Conservation (phyloP, 1,284 basidiomycete genomes). For the Leccinum holopus region DNA sequence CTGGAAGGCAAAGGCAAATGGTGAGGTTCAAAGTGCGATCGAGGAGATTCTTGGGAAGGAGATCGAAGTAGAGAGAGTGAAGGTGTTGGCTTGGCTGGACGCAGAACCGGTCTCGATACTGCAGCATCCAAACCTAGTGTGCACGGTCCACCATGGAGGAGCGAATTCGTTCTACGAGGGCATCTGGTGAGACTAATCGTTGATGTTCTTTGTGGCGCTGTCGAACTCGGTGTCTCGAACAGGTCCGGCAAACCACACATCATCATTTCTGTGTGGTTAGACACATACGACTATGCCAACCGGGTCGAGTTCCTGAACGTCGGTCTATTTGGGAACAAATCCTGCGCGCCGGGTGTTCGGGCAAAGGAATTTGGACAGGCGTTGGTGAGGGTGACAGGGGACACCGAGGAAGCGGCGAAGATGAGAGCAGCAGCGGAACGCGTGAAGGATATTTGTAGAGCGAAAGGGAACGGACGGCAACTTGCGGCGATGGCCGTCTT, state of each 20-base stretch:
- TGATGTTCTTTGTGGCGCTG: background rate
- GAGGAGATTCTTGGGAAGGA: slow-evolving; percentile 2
- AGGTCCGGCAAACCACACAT: slow-evolving; percentile 13
- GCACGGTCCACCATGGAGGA: slow-evolving; percentile 17
- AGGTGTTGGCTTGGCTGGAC: slow-evolving; percentile 11
- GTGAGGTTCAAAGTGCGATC: background rate
- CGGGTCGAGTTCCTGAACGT: slow-evolving; percentile 13
- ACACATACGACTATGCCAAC: slow-evolving; percentile 16
- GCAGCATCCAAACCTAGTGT: slow-evolving; percentile 15
- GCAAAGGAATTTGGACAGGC: slow-evolving; percentile 14
- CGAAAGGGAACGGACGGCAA: too few species aligned
- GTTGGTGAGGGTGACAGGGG: slow-evolving; percentile 9
- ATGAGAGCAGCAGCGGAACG: slow-evolving; percentile 5
- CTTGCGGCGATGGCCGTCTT: too few species aligned
- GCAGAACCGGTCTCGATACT: slow-evolving; percentile 14
- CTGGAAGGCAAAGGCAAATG: slow-evolving; percentile 8
- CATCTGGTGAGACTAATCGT: slow-evolving; percentile 8
- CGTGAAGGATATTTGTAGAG: background rate
- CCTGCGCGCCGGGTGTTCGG: slow-evolving; percentile 6
- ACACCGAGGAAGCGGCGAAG: slow-evolving; percentile 9
- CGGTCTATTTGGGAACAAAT: slow-evolving; percentile 13
- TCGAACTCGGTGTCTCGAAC: background rate
- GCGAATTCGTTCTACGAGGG: slow-evolving; percentile 19
- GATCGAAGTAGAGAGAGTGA: background rate
- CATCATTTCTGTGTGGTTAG: slow-evolving; percentile 15